Base-by-base conservation (phyloP, 2,329 filamentous ascomycete genomes). In the Biscogniauxia marginata region DNA sequence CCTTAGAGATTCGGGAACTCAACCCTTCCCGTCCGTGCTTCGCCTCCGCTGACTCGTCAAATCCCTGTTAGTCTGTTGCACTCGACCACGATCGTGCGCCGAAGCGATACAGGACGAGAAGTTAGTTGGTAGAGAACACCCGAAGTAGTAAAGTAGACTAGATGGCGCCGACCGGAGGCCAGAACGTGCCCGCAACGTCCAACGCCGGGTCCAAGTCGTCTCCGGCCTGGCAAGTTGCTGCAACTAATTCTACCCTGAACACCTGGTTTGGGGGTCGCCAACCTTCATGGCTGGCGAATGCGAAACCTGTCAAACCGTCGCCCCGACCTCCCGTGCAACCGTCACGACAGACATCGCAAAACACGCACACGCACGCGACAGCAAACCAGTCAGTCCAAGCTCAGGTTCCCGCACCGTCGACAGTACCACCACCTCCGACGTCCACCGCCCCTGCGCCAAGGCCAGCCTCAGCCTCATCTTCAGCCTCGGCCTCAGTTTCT, bases 211-310 rank as follows among this genome's bases (percentile, higher is more conserved):
- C 22, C 18, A 49, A 18, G 6, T 13, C 16, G 24, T 21, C 46
- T 22, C 22, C 59, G 30, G 61, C 62, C 18, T 52, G 55, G 18
- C 65, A 73, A 57, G 67, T 77, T 56, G 71, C 73, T 22, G 70
- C 70, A 21, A 73, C 73, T 4, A 79, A 79, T 63, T 70, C 72
- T 47, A 78, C 77, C 1, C 52, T 75, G 52, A 74, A 76, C 56
- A 58, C 69, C 22, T 75, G 75, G 59, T 63, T 77, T 20, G 72
- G 74, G 44, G 67, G 70, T 49, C 71, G 67, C 55, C 73, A 70
- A 49, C 70, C 62, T 16, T 64, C 70, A 54, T 73, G 71, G 71
- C 69, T 73, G 50, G 53, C 62, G 55, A 69, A 64, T 59, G 65
- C 64, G 51, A 65, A 58, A 43, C 66, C 70, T 23, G 66, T 65